Evolutionary conservation across 2,329 filamentous ascomycete genomes (phyloP), one percentile per base, ranked within the genome.

Genomic region (Ceratocystis papillata): DNA sequence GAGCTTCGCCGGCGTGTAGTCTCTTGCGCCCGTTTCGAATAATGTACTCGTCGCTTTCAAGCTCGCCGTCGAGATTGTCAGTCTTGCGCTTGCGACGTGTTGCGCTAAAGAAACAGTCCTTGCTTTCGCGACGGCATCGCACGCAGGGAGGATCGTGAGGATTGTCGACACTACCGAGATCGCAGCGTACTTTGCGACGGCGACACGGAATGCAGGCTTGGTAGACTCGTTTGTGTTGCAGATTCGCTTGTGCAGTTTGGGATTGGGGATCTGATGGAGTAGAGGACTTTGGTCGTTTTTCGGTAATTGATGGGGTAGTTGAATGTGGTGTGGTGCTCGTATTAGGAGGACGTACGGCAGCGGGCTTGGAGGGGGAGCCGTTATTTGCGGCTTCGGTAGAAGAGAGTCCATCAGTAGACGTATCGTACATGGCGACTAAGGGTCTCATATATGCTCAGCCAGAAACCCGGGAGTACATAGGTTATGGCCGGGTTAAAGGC

Each of bases 31-130:
- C 87, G 75, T 89, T 90, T 71, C 87, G 83, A 41, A 87, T 74
- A 67, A 87, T 83, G 74, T 89, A 89, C 69, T 90, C 87, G 70
- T 85, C 83, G 67, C 79, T 78, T 59, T 73, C 74, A 67, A 79
- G 77, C 66, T 76, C 76, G 64, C 78, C 80, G 45, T 78, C 71
- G 71, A 78, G 83, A 70, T 88, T 79, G 70, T 80, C 84, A 61
- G 82, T 82, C 80, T 94, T 95, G 74, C 91, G 85, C 84, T 97
- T 97, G 73, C 94, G 86, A 63, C 94, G 83, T 41, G 92, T 97
- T 22, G 91, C 90, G 69, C 91, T 96, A 79, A 99, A 99, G 81
- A 88, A 96, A 79, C 94, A 99, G 72, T 96, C 88, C 76, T 97
- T 97, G 78, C 87, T 90, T 79, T 99, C 94, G 70, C 94, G 87